Evolutionary conservation across 495 filamentous ascomycete genomes (phyloP).

Genomic region (Umbilicaria muhlenbergii): DNA sequence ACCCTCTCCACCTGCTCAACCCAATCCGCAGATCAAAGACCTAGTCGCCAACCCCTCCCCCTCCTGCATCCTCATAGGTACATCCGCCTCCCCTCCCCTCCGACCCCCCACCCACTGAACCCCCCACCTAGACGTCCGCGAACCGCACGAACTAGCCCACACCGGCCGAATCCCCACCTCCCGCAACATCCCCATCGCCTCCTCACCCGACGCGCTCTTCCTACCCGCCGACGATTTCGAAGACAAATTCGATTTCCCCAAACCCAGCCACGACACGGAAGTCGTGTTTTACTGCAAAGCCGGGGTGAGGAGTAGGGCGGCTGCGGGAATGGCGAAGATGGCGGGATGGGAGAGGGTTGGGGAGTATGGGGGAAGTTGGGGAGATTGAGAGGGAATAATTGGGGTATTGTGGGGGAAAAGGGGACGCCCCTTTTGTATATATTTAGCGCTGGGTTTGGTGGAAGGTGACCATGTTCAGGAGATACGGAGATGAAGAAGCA

Average conservation of each 20-base stretch:
- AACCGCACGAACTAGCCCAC: constrained; percentile 54
- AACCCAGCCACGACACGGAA: constrained; percentile 32
- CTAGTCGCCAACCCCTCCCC: neutral
- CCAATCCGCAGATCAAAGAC: neutral
- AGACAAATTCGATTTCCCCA: constrained; percentile 51
- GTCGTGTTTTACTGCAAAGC: constrained; percentile 89
- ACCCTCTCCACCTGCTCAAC: neutral
- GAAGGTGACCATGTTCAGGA: no score
- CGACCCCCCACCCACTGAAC: constrained; percentile 14
- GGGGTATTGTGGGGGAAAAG: neutral
- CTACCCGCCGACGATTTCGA: constrained; percentile 62
- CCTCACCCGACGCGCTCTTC: constrained; percentile 61
- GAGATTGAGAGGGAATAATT: neutral
- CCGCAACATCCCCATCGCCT: constrained; percentile 62
- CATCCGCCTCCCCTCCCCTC: constrained; percentile 10
- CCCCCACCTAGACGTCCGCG: constrained; percentile 52
- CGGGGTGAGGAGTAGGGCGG: constrained; percentile 62
- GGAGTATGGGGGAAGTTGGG: neutral
- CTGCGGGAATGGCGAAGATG: neutral
- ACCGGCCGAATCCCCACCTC: constrained; percentile 68
- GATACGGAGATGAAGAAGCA: no score
- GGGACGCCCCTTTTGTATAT: no score
- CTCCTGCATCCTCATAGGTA: neutral
- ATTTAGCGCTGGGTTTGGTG: no score
- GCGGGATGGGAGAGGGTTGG: neutral